Evolutionary conservation across 2,329 filamentous ascomycete species (phyloP).

Genomic region (Colletotrichum camelliae): DNA sequence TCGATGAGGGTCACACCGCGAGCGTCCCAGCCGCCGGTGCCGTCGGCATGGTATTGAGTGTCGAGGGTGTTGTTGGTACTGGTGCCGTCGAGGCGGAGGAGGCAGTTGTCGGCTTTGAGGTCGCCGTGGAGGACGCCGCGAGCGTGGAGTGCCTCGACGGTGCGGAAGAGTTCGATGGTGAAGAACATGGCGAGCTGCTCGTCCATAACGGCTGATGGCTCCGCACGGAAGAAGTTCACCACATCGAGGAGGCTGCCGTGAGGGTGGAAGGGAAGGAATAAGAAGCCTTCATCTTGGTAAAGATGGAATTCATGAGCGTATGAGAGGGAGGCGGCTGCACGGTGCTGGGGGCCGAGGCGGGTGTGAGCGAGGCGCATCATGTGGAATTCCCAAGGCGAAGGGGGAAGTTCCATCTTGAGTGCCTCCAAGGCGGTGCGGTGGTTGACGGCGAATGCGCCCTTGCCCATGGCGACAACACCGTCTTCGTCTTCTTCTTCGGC

Average conservation of each 20-base stretch:
- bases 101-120: slow-evolving; percentile 93
- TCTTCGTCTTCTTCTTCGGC: slow-evolving; percentile 54
- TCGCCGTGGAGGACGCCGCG: slow-evolving; percentile 88
- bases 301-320: slow-evolving; percentile 90
- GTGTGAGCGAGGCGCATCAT: slow-evolving; percentile 85
- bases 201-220: slow-evolving; percentile 79
- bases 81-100: slow-evolving; percentile 76
- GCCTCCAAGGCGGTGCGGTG: slow-evolving; percentile 74
- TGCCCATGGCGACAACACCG: slow-evolving; percentile 59
- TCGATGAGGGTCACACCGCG: slow-evolving; percentile 91
- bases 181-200: slow-evolving; percentile 96
- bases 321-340: slow-evolving; percentile 79
- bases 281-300: slow-evolving; percentile 87
- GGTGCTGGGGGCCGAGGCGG: slow-evolving; percentile 73
- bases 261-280: slow-evolving; percentile 85
- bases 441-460: slow-evolving; percentile 61
- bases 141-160: slow-evolving; percentile 83
- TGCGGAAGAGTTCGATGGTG: slow-evolving; percentile 87
- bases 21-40: slow-evolving; percentile 76
- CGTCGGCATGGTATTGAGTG: slow-evolving; percentile 73
- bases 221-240: slow-evolving; percentile 82
- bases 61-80: slow-evolving; percentile 53
- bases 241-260: slow-evolving; percentile 96
- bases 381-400: slow-evolving; percentile 93
- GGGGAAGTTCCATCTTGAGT: slow-evolving; percentile 92